Conservation (phyloP, 2,329 filamentous ascomycete species). For the Blastomyces parvus region DNA sequence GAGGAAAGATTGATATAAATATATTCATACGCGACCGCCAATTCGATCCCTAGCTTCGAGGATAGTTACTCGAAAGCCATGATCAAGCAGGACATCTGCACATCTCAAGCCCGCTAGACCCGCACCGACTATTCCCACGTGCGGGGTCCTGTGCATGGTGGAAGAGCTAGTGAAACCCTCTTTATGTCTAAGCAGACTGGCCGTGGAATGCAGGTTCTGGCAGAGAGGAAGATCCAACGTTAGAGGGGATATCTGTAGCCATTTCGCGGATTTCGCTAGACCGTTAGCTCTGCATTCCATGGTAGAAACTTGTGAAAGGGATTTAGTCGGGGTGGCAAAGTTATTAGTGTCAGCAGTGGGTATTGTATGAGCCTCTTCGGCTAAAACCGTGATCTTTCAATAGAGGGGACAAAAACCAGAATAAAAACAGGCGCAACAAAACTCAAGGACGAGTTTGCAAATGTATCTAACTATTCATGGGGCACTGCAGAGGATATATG, state of each 20-base stretch:
- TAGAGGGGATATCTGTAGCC: conserved; percentile 10
- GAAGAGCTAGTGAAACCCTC: conserved; percentile 4
- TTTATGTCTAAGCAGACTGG: conserved; percentile 2
- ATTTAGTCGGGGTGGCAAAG: background rate
- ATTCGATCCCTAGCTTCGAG: conserved; percentile 50
- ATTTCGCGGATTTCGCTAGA: conserved; percentile 13
- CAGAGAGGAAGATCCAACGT: conserved; percentile 7
- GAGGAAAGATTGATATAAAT: background rate
- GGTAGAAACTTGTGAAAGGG: background rate
- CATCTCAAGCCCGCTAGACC: conserved; percentile 52
- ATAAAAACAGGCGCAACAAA: background rate
- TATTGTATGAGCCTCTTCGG: background rate
- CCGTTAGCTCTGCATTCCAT: conserved; percentile 20
- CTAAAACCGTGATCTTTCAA: background rate
- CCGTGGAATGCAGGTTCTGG: conserved; percentile 1
- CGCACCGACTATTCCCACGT: conserved; percentile 52
- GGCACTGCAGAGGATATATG: too few species aligned
- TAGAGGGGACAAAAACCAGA: background rate
- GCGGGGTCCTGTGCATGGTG: conserved; percentile 34
- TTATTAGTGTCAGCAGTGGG: background rate
- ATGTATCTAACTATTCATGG: background rate
- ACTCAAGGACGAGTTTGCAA: background rate
- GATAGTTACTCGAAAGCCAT: conserved; percentile 49
- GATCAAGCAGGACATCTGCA: conserved; percentile 48
- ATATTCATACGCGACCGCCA: conserved; percentile 45